Evolutionary conservation across 371 early-diverging fungal species (phyloP), one percentile per base, ranked within the genome.

Genomic region (Zychaea mexicana): DNA sequence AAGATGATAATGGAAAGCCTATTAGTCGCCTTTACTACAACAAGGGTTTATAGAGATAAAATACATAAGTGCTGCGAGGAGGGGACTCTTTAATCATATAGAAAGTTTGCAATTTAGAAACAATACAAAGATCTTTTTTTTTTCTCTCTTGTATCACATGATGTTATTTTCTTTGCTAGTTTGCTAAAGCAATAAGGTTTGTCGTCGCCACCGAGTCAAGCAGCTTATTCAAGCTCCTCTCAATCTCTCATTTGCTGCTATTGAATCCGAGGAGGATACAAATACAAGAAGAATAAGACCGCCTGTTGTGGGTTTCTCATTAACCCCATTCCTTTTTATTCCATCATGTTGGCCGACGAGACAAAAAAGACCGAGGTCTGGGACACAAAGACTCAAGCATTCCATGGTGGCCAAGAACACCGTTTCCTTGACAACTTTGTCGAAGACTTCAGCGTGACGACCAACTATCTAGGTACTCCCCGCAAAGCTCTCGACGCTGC

Each of bases 331-430:
- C 32, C 56, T 42, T 42, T 52, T n/a, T 30, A 55, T 57, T 55
- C 38, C 38, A 22, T 31, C 38, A 46, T 33, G 19, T 53, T 60
- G 42, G 57, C 49, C 9, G 19, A 45, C 8, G 66, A 65, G 21
- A 24, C 47, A n/a, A 56, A 63, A 28, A 56, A 55, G n/a, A 30
- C 56, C 49, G 65, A 65, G 33, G 77, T 77, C 26, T 93, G 93
- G 93, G 92, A 93, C 72, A 78, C 87, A 53, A 92, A 89, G 73
- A 85, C 88, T 38, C 93, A 93, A 77, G 89, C 93, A 66, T 93
- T 89, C 66, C 94, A 94, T 57, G 94, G 93, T 71, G 94, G 94
- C 52, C 94, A 94, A 68, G 94, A 94, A 70, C 94, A 93, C 83
- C 81, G 85, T 47, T 86, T 84, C 67, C 79, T 94, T 28, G 76